A percentile compares a stretch with the other conserved stretches of the same genome.
These are phyloP conservation scores for Penicillium sp. DNA, from an alignment of 2,329 filamentous ascomycete genomes.

Conservation along the genomic window DNA sequence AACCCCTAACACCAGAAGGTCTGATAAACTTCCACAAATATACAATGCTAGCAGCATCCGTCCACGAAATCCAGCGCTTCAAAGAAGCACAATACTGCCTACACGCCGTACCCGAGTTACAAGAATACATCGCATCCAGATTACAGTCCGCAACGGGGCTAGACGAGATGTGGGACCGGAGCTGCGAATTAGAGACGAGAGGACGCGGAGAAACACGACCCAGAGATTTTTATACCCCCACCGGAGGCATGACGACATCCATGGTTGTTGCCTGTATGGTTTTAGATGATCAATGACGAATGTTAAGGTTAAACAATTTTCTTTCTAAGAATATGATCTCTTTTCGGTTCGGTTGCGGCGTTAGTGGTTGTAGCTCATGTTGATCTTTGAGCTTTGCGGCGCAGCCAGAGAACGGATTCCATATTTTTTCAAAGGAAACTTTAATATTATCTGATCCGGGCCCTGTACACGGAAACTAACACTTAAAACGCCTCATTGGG, in stretches of 20 bases:
- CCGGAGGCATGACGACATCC: slow-evolving; percentile 13
- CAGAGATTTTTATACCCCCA: slow-evolving; percentile 11
- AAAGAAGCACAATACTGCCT: slow-evolving; percentile 88
- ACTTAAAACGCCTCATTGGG: not conserved
- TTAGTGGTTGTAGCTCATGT: not conserved
- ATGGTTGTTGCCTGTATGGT: slow-evolving; percentile 17
- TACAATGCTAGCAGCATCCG: slow-evolving; percentile 17
- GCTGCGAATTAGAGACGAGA: slow-evolving; percentile 81
- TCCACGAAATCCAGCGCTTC: slow-evolving; percentile 74
- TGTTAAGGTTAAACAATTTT: not conserved
- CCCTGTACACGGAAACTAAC: not conserved
- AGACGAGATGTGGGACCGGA: slow-evolving; percentile 97
- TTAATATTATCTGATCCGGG: not conserved
- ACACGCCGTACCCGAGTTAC: slow-evolving; percentile 80
- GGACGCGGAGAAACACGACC: slow-evolving; percentile 71
- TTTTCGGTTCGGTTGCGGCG: not conserved
- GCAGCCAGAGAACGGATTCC: not conserved
- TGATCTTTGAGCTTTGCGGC: not conserved
- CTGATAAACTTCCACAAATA: slow-evolving; percentile 58
- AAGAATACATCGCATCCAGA: slow-evolving; percentile 75
- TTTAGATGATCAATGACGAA: slow-evolving; percentile 9
- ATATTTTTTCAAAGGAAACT: not conserved
- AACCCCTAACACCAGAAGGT: slow-evolving; percentile 86
- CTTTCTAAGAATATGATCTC: not conserved
- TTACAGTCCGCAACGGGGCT: slow-evolving; percentile 90